Base-by-base conservation (phyloP, 2,329 filamentous ascomycete species). In the Ophiognomonia clavigignenti-juglandacearum region DNA sequence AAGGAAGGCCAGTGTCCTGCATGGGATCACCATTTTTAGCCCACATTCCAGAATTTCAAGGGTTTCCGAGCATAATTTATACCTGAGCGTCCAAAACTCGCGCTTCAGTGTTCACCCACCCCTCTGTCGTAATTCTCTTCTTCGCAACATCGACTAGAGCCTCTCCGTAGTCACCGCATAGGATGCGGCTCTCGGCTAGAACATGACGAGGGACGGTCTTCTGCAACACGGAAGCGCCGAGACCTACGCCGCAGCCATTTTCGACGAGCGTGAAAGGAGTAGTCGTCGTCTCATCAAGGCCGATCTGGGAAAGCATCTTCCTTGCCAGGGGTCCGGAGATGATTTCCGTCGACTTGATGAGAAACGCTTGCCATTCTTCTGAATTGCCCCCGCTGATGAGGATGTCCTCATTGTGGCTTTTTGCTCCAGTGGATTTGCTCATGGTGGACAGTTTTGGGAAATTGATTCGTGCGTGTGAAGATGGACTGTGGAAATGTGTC, bases 201-300 rank as follows among this genome's bases (percentile, higher is more conserved):
- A 70, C 59, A 1, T 67, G 55, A 7, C 57, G 59, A 11, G 64
- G 53, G 13, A 80, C 49, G 3, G 55, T 57, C 9, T 57, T 57
- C 47, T 75, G 68, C 13, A 79, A 54, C 22, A 70, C 59, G 8
- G 70, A 67, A 1, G 70, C 71, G 11, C 78, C 63, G 14, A 76
- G 64, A 1, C 76, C 78, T 4, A 67, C 65, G 0, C 77, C 77
- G 46, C 77, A 80, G 6, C 73, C 76, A 52, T 70, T 71, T 48
- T 82, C 78, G 10, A 82, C 57, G 20, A 80, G 53, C 3, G 42
- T 39, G 39, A 74, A 60, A 0, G 70, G 66, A 6, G 51, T 51
- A 9, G 43, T 48, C 3, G 55, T 57, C 13, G 50, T 46, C 4
- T 50, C 36, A 41, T 54, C 49, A 14, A 67, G 53, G 1, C 61